Conservation (phyloP, 306 rosid species). For the Corylus heterophylla region DNA sequence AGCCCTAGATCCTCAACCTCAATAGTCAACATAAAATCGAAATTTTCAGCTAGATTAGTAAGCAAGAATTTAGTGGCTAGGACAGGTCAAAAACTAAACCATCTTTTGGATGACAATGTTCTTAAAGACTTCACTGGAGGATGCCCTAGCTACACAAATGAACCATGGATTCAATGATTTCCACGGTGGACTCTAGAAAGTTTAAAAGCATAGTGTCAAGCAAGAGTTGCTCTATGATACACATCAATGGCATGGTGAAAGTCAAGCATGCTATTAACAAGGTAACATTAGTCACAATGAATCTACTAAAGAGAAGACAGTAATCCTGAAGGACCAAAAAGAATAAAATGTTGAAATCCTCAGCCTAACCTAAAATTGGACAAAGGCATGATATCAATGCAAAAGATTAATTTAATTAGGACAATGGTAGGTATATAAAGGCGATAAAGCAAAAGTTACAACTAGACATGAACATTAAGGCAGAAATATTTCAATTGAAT, state of each 20-base stretch:
- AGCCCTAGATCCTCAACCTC: background rate
- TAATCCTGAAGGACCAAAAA: background rate
- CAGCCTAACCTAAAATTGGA: background rate
- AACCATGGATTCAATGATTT: background rate
- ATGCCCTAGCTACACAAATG: background rate
- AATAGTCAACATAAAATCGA: background rate
- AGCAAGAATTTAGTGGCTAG: background rate
- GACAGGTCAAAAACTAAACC: background rate
- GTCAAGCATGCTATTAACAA: slow-evolving; percentile 4
- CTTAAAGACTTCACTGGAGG: background rate
- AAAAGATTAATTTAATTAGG: background rate
- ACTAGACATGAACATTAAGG: slow-evolving; percentile 4
- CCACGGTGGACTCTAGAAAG: background rate
- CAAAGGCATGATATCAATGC: background rate
- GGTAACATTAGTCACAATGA: background rate
- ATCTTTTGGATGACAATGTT: background rate
- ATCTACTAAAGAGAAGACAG: background rate
- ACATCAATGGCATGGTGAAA: background rate
- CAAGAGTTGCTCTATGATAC: background rate
- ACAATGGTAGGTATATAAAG: background rate
- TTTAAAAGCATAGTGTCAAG: background rate
- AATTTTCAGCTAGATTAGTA: background rate
- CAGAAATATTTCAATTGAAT: background rate
- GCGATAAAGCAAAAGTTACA: background rate
- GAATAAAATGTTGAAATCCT: background rate